Conservation (phyloP, 2,329 filamentous ascomycete species). For the Diaporthe nobilis region DNA sequence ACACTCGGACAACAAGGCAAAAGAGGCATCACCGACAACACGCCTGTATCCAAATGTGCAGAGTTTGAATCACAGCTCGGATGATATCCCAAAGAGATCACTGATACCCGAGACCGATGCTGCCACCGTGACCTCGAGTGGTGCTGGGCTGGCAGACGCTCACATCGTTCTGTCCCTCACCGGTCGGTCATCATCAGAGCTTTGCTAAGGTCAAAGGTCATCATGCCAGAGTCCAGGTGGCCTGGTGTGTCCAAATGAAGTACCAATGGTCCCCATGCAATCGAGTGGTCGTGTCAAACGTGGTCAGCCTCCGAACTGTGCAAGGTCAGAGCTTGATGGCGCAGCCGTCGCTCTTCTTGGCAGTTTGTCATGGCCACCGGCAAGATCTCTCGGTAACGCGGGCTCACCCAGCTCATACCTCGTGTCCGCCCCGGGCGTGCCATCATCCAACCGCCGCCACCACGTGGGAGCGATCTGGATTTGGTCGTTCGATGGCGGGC, state of each 20-base stretch:
- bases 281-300: not conserved
- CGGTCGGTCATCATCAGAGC: conserved; percentile 1
- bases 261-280: too few relatives aligned
- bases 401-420: not conserved
- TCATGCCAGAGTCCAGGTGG: not conserved
- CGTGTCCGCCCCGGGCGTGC: not conserved
- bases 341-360: conserved; percentile 12
- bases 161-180: not conserved
- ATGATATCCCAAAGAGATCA: not conserved
- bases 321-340: conserved; percentile 13
- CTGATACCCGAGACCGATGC: not conserved
- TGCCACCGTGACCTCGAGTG: not conserved
- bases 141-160: not conserved
- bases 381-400: not conserved
- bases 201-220: not conserved
- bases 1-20: conserved; percentile 2
- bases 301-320: conserved; percentile 1
- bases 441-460: not conserved
- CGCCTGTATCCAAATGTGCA: conserved; percentile 3
- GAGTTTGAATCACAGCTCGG: conserved; percentile 10
- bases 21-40: conserved; percentile 15
- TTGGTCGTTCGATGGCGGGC: not conserved
- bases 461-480: not conserved
- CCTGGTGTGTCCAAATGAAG: not conserved
- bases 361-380: not conserved